Percentiles rank a stretch among this genome's conserved stretches.
These are phyloP conservation scores for Pterocarpus macrocarpus DNA, from an alignment of 306 rosid species.

Conservation along the genomic window DNA sequence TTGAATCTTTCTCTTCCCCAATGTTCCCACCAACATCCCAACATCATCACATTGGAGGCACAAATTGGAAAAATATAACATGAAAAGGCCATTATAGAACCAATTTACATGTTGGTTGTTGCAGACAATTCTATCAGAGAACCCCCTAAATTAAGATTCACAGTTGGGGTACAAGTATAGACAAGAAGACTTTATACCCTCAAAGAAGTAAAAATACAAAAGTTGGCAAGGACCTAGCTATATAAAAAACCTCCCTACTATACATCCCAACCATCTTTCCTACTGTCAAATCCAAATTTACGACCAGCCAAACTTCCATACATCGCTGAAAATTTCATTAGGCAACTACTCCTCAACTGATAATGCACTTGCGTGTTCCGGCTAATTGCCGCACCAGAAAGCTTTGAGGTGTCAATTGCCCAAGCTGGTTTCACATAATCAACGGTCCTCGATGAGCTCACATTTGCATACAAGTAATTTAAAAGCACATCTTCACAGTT, in stretches of 20 bases:
- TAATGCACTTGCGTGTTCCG: constrained; percentile 84
- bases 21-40: constrained; percentile 10
- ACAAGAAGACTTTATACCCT: constrained; percentile 50
- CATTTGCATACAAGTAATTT: constrained; percentile 91
- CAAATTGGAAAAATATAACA: constrained; percentile 39
- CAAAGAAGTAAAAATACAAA: constrained; percentile 46
- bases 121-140: constrained; percentile 56
- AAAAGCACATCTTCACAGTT: constrained; percentile 94
- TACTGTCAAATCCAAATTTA: constrained; percentile 73
- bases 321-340: constrained; percentile 71
- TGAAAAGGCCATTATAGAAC: constrained; percentile 50
- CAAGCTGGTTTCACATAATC: constrained; percentile 96
- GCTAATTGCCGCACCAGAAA: constrained; percentile 94
- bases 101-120: constrained; percentile 64
- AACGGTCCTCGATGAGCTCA: constrained; percentile 77
- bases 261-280: constrained; percentile 97
- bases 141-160: constrained; percentile 63
- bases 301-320: constrained; percentile 75
- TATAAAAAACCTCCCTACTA: constrained; percentile 51
- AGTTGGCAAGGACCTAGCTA: constrained; percentile 49
- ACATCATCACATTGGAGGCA: constrained; percentile 40
- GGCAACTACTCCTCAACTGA: constrained; percentile 73
- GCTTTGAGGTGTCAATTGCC: constrained; percentile 95
- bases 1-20: constrained; percentile 9
- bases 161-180: constrained; percentile 53